These are phyloP conservation scores for Paxillus rubicundulus DNA, from an alignment of 768 basidiomycete species.

Conservation along the genomic window DNA sequence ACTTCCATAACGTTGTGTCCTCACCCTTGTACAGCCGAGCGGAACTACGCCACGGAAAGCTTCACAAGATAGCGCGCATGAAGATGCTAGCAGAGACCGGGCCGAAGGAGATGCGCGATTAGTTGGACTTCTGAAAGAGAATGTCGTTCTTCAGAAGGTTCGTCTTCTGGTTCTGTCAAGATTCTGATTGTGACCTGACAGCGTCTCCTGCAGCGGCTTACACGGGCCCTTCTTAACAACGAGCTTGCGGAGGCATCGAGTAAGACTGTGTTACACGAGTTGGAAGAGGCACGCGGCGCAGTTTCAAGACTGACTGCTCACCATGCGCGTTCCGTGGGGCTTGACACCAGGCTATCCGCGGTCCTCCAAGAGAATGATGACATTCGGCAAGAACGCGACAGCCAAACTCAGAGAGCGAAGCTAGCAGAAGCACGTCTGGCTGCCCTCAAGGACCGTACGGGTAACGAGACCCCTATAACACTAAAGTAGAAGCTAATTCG, in stretches of 20 bases:
- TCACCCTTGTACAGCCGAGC: constrained; percentile 17
- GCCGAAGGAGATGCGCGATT: constrained; percentile 34
- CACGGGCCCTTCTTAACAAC: constrained; percentile 75
- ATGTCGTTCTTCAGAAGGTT: constrained; percentile 51
- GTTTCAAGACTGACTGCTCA: constrained; percentile 68
- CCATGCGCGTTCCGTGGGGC: constrained; percentile 66
- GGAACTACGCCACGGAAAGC: constrained; percentile 12
- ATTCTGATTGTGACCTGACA: constrained; percentile 5
- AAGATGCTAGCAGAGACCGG: constrained; percentile 10
- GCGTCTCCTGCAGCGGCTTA: constrained; percentile 53
- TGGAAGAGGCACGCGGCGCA: constrained; percentile 67
- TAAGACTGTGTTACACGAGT: constrained; percentile 67
- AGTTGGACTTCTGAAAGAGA: constrained; percentile 49
- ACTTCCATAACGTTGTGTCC: constrained; percentile 5
- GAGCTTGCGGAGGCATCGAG: constrained; percentile 81
- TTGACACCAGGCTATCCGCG: constrained; percentile 61
- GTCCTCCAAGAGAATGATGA: constrained; percentile 80
- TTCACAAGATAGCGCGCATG: constrained; percentile 11
- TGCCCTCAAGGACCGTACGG: constrained; percentile 63
- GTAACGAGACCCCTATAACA: constrained; percentile 34
- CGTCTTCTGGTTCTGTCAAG: background rate
- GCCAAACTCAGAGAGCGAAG: constrained; percentile 62
- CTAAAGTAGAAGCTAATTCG: background rate
- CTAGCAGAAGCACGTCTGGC: constrained; percentile 65
- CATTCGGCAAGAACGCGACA: constrained; percentile 77